Evolutionary conservation across 306 rosid species (phyloP).

Genomic region (Cotoneaster glaucophyllus): DNA sequence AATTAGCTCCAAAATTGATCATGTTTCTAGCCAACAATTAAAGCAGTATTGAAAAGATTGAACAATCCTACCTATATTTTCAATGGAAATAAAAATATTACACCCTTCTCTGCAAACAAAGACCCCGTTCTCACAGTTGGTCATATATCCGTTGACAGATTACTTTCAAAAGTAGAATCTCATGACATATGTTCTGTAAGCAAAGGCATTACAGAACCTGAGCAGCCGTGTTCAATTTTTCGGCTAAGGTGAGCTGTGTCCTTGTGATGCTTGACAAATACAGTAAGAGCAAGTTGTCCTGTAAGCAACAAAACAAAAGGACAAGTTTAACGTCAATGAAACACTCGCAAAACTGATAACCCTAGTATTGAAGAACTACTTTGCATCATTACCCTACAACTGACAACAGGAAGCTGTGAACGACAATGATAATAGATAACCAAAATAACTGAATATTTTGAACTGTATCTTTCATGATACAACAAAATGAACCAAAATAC

Average conservation of each 20-base stretch:
- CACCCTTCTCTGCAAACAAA: slow-evolving; percentile 1
- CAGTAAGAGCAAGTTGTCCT: slow-evolving; percentile 82
- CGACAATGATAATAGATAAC: background rate
- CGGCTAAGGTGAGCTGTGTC: slow-evolving; percentile 80
- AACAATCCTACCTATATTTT: slow-evolving; percentile 16
- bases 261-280: slow-evolving; percentile 88
- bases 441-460: background rate
- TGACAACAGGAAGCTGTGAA: background rate
- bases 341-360: no score
- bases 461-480: background rate
- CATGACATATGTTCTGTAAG: background rate
- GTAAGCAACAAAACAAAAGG: background rate
- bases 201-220: slow-evolving; percentile 55
- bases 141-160: background rate
- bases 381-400: background rate
- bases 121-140: background rate
- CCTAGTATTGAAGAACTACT: background rate
- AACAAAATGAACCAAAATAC: background rate
- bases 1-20: slow-evolving; percentile 2
- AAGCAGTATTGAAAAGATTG: slow-evolving; percentile 6
- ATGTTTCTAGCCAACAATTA: slow-evolving; percentile 6
- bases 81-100: slow-evolving; percentile 19
- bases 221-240: slow-evolving; percentile 92
- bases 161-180: background rate
- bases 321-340: background rate